Conservation (phyloP, 2,329 filamentous ascomycete genomes). For the Sclerotinia sclerotiorum region DNA sequence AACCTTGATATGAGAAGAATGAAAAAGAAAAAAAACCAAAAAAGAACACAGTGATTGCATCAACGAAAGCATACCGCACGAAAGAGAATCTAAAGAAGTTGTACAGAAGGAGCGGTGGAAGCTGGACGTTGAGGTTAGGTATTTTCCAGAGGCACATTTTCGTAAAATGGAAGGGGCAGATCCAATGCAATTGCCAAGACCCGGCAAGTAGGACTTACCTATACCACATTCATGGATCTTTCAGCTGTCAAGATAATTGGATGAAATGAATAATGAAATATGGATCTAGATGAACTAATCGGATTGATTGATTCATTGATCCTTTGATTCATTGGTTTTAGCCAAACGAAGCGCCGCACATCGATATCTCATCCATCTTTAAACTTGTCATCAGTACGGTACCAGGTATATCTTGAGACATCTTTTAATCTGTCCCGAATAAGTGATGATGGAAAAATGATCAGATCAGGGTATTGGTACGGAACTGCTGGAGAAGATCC, state of each 20-base stretch:
- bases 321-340: too few species aligned
- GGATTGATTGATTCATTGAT: too few species aligned
- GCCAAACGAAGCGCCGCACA: neutral
- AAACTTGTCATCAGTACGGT: neutral
- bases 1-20: neutral
- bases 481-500: slow-evolving; percentile 5
- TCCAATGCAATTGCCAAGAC: slow-evolving; percentile 1
- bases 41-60: neutral
- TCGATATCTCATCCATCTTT: neutral
- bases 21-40: too few species aligned
- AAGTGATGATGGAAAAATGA: neutral
- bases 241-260: neutral
- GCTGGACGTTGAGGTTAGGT: slow-evolving; percentile 11
- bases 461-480: neutral
- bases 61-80: neutral
- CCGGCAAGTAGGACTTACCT: neutral
- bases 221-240: neutral
- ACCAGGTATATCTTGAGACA: slow-evolving; percentile 14
- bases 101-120: slow-evolving; percentile 19
- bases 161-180: slow-evolving; percentile 1
- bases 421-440: neutral
- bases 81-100: neutral
- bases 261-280: neutral
- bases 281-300: neutral
- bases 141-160: neutral